Evolutionary conservation across 2,329 filamentous ascomycete species (phyloP), one percentile per base, ranked within the genome.

Genomic region (Daldinia eschscholtzii): DNA sequence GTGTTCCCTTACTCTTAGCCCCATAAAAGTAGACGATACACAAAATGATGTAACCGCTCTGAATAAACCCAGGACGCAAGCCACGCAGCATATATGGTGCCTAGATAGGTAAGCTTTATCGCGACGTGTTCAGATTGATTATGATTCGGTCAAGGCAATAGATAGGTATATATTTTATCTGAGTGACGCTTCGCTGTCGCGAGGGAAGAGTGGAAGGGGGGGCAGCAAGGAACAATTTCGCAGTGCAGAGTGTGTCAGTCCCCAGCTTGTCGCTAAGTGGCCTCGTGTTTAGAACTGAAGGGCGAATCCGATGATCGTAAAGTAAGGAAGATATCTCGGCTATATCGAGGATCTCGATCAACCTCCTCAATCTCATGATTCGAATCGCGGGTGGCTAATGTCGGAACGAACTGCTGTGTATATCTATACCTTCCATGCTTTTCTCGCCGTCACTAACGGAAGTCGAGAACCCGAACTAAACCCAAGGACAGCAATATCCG

Each of bases 311-410:
- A 12, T 15, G 57, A 61, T 64, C 56, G 44, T 59, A 26, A 18
- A 23, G 7, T 30, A 48, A 48, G 44, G 57, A 13, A 46, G 26
- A 12, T 9, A 57, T 66, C 33, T 53, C 5, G n/a, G 35, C 20
- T 41, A 46, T 56, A 30, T 9, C 26, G 6, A 35, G 57, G 53
- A 67, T 67, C 52, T 67, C 60, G 60, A 69, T 67, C 52, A 26
- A 57, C 9, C 23, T 23, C n/a, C 12, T 7, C 6, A n/a, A 20
- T 33, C 35, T 37, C 5, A 48, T 42, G n/a, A 6, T 39, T 61
- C 12, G 48, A 26, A 39, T 20, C 28, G 41, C 39, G 12, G 26
- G 33, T 20, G n/a, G 23, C 41, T 18, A 35, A 18, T 7, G 15
- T 42, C 20, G 23, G 35, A 30, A 44, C 26, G n/a, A 18, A 18